These are phyloP conservation scores for Coemansia sp. DNA, from an alignment of 192 early-diverging fungal species.

Conservation along the genomic window DNA sequence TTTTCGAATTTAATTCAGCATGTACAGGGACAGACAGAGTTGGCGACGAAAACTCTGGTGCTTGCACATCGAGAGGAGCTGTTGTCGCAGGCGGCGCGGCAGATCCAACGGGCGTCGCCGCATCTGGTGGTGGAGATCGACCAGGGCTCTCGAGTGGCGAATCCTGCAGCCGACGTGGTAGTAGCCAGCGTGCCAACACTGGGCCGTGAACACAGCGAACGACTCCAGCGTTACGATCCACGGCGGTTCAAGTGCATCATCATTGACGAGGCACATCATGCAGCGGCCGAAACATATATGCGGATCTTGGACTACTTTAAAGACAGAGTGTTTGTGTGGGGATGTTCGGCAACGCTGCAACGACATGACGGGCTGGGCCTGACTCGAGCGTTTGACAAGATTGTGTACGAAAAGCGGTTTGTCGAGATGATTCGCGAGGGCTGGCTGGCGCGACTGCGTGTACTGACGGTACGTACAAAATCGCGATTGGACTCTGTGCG, in stretches of 20 bases:
- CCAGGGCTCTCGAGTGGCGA: slow-evolving; percentile 62
- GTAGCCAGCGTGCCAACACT: slow-evolving; percentile 78
- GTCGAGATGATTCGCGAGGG: slow-evolving; percentile 80
- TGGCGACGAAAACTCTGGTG: slow-evolving; percentile 75
- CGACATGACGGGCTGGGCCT: slow-evolving; percentile 80
- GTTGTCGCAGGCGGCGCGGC: slow-evolving; percentile 71
- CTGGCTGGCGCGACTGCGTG: slow-evolving; percentile 69
- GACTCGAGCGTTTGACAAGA: slow-evolving; percentile 67
- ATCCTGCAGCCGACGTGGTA: slow-evolving; percentile 66
- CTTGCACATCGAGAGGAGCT: slow-evolving; percentile 90
- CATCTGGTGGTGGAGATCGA: slow-evolving; percentile 64
- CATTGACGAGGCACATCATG: slow-evolving; percentile 94
- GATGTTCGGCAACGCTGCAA: slow-evolving; percentile 87
- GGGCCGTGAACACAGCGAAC: slow-evolving; percentile 47
- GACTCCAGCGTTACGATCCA: slow-evolving; percentile 71
- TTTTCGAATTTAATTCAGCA: slow-evolving; percentile 77
- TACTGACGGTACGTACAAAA: slow-evolving; percentile 66
- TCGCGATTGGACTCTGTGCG: slow-evolving; percentile 56
- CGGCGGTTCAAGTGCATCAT: slow-evolving; percentile 81
- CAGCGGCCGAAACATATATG: slow-evolving; percentile 71
- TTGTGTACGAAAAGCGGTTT: slow-evolving; percentile 73
- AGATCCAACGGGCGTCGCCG: slow-evolving; percentile 65
- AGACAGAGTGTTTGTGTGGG: slow-evolving; percentile 71
- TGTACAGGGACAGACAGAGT: slow-evolving; percentile 60
- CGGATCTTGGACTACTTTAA: slow-evolving; percentile 74